These are phyloP conservation scores for Citrus sp. DNA, from an alignment of 345 rosid genomes.

Conservation along the genomic window DNA sequence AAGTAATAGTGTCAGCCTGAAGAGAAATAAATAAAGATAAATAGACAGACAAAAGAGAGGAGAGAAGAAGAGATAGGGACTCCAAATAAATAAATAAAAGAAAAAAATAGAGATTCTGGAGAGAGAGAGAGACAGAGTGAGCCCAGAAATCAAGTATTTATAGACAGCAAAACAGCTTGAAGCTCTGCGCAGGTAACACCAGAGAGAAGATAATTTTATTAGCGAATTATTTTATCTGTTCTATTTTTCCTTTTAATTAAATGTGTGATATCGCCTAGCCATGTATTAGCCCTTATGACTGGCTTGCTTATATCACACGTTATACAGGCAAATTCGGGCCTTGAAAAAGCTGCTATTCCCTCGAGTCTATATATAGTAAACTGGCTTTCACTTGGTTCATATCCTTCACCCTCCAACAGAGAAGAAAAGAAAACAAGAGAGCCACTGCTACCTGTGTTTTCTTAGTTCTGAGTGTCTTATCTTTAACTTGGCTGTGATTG, in stretches of 20 bases:
- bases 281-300: neutral
- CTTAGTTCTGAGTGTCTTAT: too few relatives aligned
- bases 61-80: constrained; percentile 17
- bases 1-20: neutral
- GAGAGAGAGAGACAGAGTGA: constrained; percentile 19
- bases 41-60: neutral
- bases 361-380: constrained; percentile 3
- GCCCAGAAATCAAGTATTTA: constrained; percentile 29
- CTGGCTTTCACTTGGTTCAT: neutral
- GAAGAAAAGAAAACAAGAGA: too few relatives aligned
- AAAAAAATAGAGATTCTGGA: constrained; percentile 22
- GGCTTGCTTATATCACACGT: constrained; percentile 26
- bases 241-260: too few relatives aligned
- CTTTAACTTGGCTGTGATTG: neutral
- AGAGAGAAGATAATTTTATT: too few relatives aligned
- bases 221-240: too few relatives aligned
- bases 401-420: too few relatives aligned
- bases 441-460: too few relatives aligned
- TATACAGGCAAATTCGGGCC: constrained; percentile 1
- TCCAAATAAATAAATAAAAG: constrained; percentile 2
- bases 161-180: constrained; percentile 14
- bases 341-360: constrained; percentile 21
- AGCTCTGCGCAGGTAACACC: neutral
- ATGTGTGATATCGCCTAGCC: too few relatives aligned
- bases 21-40: neutral